These are phyloP conservation scores for Aurinia saxatilis DNA, from an alignment of 345 rosid species.

Conservation along the genomic window DNA sequence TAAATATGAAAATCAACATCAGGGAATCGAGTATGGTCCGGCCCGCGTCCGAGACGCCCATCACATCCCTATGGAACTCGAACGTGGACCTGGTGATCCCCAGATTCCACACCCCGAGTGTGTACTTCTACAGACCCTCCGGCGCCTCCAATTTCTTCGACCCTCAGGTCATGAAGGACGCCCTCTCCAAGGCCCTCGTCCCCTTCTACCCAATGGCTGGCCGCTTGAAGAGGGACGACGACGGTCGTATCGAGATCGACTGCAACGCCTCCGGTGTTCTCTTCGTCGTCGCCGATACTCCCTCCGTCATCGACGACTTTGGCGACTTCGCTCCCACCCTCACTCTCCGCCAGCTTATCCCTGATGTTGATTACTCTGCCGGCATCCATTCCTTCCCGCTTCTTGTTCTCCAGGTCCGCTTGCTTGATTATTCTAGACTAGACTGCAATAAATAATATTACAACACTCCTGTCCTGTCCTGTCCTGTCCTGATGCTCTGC, in stretches of 20 bases:
- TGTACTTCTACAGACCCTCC: conserved; percentile 78
- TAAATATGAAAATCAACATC: conserved; percentile 52
- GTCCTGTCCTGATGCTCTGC: too few relatives aligned
- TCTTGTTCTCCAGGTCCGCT: conserved; percentile 72
- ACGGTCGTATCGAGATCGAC: conserved; percentile 89
- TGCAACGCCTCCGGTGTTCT: conserved; percentile 86
- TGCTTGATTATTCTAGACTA: too few relatives aligned
- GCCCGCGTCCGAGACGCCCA: conserved; percentile 67
- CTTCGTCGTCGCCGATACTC: conserved; percentile 73
- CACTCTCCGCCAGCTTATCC: conserved; percentile 79
- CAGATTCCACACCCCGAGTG: conserved; percentile 88
- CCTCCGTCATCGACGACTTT: conserved; percentile 57
- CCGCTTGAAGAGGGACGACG: conserved; percentile 51
- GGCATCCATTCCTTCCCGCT: conserved; percentile 71
- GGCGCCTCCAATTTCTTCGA: conserved; percentile 64
- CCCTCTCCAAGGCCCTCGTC: conserved; percentile 66
- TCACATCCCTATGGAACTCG: conserved; percentile 61
- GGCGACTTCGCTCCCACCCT: conserved; percentile 88
- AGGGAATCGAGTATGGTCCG: conserved; percentile 64
- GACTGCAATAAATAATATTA: too few relatives aligned
- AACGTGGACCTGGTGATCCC: conserved; percentile 89
- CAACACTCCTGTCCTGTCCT: too few relatives aligned
- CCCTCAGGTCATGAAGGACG: conserved; percentile 48
- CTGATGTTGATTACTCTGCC: conserved; percentile 75
- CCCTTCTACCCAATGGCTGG: conserved; percentile 98